Evolutionary conservation across 2,329 filamentous ascomycete species (phyloP).

Genomic region (Colletotrichum orbiculare): DNA sequence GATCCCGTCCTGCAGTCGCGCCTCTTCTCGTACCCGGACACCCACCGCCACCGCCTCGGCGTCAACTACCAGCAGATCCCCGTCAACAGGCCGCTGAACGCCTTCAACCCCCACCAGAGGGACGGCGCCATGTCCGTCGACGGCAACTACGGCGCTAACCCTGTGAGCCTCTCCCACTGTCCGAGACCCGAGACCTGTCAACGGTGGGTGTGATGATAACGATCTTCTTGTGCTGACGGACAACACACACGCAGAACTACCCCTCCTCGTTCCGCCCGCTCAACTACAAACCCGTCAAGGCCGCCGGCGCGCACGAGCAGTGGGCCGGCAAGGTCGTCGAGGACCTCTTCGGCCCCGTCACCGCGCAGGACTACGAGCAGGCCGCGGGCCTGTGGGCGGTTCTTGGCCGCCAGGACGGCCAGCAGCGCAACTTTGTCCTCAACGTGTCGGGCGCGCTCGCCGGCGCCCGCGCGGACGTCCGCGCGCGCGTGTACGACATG

Average conservation of each 20-base stretch:
- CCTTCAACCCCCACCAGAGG: constrained; percentile 77
- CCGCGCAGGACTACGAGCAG: constrained; percentile 62
- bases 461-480: constrained; percentile 63
- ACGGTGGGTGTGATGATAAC: too few relatives aligned
- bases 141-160: constrained; percentile 69
- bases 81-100: constrained; percentile 66
- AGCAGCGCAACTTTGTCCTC: constrained; percentile 70
- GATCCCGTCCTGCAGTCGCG: constrained; percentile 72
- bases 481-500: constrained; percentile 70
- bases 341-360: constrained; percentile 57
- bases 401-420: constrained; percentile 59
- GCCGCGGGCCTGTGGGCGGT: constrained; percentile 60
- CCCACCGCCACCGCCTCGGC: constrained; percentile 72
- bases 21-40: constrained; percentile 71
- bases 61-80: constrained; percentile 74
- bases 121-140: constrained; percentile 79
- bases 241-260: constrained; percentile 55
- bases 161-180: constrained; percentile 39
- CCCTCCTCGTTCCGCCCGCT: constrained; percentile 57
- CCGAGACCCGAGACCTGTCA: too few relatives aligned
- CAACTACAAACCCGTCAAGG: constrained; percentile 55
- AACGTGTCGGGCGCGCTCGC: constrained; percentile 69
- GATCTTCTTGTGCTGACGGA: too few relatives aligned
- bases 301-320: constrained; percentile 56
- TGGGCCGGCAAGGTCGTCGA: constrained; percentile 59